Conservation (phyloP, 345 rosid genomes). For the Citrus reticulata region DNA sequence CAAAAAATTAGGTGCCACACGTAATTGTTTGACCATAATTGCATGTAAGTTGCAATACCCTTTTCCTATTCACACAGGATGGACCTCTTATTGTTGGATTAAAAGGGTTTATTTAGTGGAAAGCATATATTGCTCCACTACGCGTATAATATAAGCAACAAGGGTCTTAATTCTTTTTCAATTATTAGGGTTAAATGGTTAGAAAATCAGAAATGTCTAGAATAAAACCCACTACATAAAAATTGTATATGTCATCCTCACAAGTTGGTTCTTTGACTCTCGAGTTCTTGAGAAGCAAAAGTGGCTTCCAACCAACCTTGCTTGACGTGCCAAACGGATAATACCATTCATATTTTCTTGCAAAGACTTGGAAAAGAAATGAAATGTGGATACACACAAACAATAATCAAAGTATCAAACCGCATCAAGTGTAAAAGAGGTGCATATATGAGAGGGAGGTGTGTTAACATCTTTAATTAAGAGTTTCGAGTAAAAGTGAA, state of each 20-base stretch:
- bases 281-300: conserved; percentile 8
- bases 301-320: conserved; percentile 17
- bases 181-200: background rate
- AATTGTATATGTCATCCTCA: background rate
- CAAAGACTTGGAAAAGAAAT: conserved; percentile 2
- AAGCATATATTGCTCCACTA: background rate
- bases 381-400: background rate
- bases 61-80: background rate
- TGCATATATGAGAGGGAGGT: too few species aligned
- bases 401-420: background rate
- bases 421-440: background rate
- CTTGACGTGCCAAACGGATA: background rate
- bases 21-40: background rate
- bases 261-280: conserved; percentile 12
- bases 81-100: background rate
- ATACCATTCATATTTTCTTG: background rate
- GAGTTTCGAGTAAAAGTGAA: too few species aligned
- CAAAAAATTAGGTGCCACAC: background rate
- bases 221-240: background rate
- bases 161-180: background rate
- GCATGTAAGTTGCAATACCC: background rate
- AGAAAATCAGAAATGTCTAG: background rate
- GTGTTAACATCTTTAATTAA: too few species aligned
- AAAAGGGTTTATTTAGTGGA: background rate
- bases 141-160: background rate